Conservation (phyloP, 2,329 filamentous ascomycete genomes). For the Clonostachys byssicola region DNA sequence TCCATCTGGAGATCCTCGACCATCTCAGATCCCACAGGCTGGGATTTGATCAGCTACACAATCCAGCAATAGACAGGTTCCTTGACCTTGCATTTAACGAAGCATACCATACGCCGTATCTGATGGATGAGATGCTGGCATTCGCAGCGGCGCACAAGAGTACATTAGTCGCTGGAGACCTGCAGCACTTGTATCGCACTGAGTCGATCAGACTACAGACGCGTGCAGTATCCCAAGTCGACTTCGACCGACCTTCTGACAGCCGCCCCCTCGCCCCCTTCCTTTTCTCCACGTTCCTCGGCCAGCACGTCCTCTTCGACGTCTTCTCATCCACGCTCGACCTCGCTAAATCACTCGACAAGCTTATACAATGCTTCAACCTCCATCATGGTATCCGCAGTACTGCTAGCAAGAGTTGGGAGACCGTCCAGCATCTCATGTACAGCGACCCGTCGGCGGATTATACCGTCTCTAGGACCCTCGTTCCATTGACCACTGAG, state of each 20-base stretch:
- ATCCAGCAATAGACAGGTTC: no score
- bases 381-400: slow-evolving; percentile 27
- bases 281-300: slow-evolving; percentile 24
- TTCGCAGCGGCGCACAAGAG: slow-evolving; percentile 27
- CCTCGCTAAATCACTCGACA: slow-evolving; percentile 19
- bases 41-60: no score
- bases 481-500: neutral
- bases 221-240: slow-evolving; percentile 19
- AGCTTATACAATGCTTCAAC: slow-evolving; percentile 19
- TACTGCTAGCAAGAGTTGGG: slow-evolving; percentile 25
- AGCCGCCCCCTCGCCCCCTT: slow-evolving; percentile 19
- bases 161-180: neutral
- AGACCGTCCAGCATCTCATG: slow-evolving; percentile 18
- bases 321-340: slow-evolving; percentile 20
- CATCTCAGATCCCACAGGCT: no score
- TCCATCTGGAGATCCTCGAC: no score
- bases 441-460: slow-evolving; percentile 6
- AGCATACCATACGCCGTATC: slow-evolving; percentile 16
- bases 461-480: neutral
- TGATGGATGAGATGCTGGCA: slow-evolving; percentile 31
- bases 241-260: slow-evolving; percentile 7
- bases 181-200: slow-evolving; percentile 11
- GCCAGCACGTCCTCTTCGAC: slow-evolving; percentile 35
- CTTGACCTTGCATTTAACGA: neutral
- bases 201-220: slow-evolving; percentile 25